Percentiles rank a stretch among this genome's conserved stretches.
These are phyloP conservation scores for Entomophthora muscae DNA, from an alignment of 371 early-diverging fungal species.

Conservation along the genomic window DNA sequence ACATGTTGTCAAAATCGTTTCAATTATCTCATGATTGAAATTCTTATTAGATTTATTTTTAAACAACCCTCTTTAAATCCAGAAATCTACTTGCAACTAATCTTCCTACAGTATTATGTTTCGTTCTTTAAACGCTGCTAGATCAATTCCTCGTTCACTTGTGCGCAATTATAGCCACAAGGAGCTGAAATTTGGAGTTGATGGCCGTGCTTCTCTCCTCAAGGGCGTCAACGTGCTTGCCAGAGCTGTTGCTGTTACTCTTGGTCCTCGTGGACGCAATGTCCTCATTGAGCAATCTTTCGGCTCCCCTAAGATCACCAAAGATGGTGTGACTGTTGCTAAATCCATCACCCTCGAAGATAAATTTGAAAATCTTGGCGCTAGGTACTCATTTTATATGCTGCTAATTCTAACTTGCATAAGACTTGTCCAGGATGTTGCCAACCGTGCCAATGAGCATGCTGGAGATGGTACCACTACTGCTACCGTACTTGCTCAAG, in stretches of 20 bases:
- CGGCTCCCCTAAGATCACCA: constrained; percentile 96
- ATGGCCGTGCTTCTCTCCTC: constrained; percentile 81
- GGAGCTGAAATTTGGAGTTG: constrained; percentile 88
- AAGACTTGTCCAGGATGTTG: constrained; percentile 95
- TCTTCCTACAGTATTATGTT: not conserved
- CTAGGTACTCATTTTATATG: constrained; percentile 31
- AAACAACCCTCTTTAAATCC: too few relatives aligned
- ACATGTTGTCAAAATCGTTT: too few relatives aligned
- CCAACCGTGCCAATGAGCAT: constrained; percentile 95
- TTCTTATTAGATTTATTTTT: too few relatives aligned
- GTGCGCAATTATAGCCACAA: constrained; percentile 75
- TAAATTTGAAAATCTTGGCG: constrained; percentile 96
- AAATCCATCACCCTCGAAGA: constrained; percentile 89
- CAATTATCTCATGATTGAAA: too few relatives aligned
- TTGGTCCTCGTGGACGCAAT: constrained; percentile 96
- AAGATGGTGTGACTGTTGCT: constrained; percentile 98
- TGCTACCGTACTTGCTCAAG: constrained; percentile 93
- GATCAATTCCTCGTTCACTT: constrained; percentile 9
- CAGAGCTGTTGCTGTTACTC: constrained; percentile 92
- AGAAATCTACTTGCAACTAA: too few relatives aligned
- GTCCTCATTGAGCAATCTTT: constrained; percentile 95
- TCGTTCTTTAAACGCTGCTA: not conserved
- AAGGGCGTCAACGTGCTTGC: constrained; percentile 91
- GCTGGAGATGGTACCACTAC: constrained; percentile 99
- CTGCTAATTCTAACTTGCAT: not conserved